Conservation (phyloP, 306 rosid genomes). For the Cicer cuneatum region DNA sequence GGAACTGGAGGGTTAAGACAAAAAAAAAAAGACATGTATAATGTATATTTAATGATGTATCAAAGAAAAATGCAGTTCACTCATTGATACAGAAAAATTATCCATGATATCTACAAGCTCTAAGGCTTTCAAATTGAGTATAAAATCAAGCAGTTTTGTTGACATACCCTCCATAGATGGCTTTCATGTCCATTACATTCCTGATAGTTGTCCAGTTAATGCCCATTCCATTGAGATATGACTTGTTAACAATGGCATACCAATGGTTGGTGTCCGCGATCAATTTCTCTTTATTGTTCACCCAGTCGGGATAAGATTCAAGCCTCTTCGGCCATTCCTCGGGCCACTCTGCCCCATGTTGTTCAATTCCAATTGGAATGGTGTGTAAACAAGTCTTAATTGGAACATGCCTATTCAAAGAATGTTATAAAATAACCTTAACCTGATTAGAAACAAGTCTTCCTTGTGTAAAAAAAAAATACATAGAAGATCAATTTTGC, state of each 20-base stretch:
- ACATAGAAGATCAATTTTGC: conserved; percentile 35
- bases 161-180: conserved; percentile 93
- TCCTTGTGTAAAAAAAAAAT: not conserved
- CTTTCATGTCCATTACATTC: conserved; percentile 96
- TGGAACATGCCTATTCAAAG: conserved; percentile 69
- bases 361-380: conserved; percentile 84
- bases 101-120: conserved; percentile 38
- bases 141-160: conserved; percentile 37
- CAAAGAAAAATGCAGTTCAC: conserved; percentile 40
- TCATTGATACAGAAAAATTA: conserved; percentile 31
- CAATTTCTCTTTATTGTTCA: conserved; percentile 71
- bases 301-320: conserved; percentile 83
- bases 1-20: too few relatives aligned
- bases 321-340: conserved; percentile 99
- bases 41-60: conserved; percentile 28
- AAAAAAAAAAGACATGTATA: not conserved
- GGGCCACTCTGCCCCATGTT: conserved; percentile 98
- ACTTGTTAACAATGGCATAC: conserved; percentile 74
- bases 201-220: conserved; percentile 85
- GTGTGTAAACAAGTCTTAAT: conserved; percentile 79
- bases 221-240: conserved; percentile 88
- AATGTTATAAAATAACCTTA: conserved; percentile 38
- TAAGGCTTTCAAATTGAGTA: conserved; percentile 35
- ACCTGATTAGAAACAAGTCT: conserved; percentile 24
- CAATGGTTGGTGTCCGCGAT: conserved; percentile 83